Percentiles rank a stretch among this genome's conserved stretches.
Evolutionary conservation across 768 basidiomycete genomes (phyloP).

Genomic region (Phlebiopsis gigantea): DNA sequence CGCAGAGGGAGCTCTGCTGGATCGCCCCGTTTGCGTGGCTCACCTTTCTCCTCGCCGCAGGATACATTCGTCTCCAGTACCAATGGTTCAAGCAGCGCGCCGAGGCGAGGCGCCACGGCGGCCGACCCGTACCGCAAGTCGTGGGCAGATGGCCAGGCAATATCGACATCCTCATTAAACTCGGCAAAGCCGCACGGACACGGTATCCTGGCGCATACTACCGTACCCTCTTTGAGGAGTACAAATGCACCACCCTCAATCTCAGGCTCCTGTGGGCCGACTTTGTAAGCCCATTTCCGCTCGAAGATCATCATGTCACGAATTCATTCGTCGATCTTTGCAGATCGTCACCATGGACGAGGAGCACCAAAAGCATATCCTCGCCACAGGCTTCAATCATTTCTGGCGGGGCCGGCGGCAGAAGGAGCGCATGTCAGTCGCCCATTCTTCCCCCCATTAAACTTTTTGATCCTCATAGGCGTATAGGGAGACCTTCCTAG

Average conservation of each 20-base stretch:
- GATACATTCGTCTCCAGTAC: conserved; percentile 31
- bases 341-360: conserved; percentile 76
- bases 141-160: conserved; percentile 77
- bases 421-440: conserved; percentile 59
- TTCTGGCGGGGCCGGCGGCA: conserved; percentile 65
- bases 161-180: conserved; percentile 56
- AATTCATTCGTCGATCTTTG: not conserved
- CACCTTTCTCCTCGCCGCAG: conserved; percentile 38
- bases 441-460: not conserved
- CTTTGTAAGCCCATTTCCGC: conserved; percentile 40
- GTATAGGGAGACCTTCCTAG: conserved; percentile 50
- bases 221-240: conserved; percentile 62
- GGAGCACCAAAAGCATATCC: conserved; percentile 58
- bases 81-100: conserved; percentile 30
- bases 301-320: not conserved
- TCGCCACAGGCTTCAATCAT: conserved; percentile 58
- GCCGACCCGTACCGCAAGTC: conserved; percentile 49
- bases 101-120: conserved; percentile 40
- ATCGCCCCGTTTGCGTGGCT: conserved; percentile 33
- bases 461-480: not conserved
- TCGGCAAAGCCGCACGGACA: conserved; percentile 50
- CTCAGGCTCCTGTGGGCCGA: conserved; percentile 65
- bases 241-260: conserved; percentile 66
- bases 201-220: conserved; percentile 62
- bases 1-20: conserved; percentile 8